Percentiles rank a stretch among this genome's conserved stretches.
Conservation (phyloP, 306 rosid genomes). For the Casuarina equisetifolia region DNA sequence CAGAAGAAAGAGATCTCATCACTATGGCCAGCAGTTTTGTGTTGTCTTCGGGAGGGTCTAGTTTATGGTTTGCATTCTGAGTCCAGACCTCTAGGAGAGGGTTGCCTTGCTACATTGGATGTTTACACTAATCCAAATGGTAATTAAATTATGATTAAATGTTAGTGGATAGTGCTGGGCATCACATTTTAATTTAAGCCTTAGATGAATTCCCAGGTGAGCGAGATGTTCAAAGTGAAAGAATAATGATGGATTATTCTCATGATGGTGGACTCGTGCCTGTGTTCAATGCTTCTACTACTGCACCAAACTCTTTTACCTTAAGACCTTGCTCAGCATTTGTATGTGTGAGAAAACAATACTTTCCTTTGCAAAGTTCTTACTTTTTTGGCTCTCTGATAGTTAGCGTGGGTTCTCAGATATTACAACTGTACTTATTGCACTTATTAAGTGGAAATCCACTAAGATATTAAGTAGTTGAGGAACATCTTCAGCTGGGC, state of each 20-base stretch:
- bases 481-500: background rate
- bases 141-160: slow-evolving; percentile 11
- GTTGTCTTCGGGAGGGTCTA: slow-evolving; percentile 70
- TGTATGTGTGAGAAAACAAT: slow-evolving; percentile 45
- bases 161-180: slow-evolving; percentile 17
- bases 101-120: slow-evolving; percentile 14
- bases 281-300: slow-evolving; percentile 32
- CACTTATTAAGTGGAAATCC: background rate
- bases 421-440: background rate
- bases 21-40: slow-evolving; percentile 81
- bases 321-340: slow-evolving; percentile 72
- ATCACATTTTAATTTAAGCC: slow-evolving; percentile 16
- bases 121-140: slow-evolving; percentile 33
- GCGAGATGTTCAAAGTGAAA: slow-evolving; percentile 40
- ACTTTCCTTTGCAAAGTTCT: background rate
- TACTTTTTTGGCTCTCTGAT: background rate
- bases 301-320: slow-evolving; percentile 30
- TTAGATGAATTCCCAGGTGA: slow-evolving; percentile 46
- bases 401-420: background rate
- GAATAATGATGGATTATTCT: slow-evolving; percentile 33
- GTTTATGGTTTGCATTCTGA: slow-evolving; percentile 58
- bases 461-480: background rate
- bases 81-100: slow-evolving; percentile 34
- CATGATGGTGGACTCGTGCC: slow-evolving; percentile 32
- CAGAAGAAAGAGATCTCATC: slow-evolving; percentile 58